Evolutionary conservation across 441 rosid genomes (phyloP).

Genomic region (Biscutella laevigata): DNA sequence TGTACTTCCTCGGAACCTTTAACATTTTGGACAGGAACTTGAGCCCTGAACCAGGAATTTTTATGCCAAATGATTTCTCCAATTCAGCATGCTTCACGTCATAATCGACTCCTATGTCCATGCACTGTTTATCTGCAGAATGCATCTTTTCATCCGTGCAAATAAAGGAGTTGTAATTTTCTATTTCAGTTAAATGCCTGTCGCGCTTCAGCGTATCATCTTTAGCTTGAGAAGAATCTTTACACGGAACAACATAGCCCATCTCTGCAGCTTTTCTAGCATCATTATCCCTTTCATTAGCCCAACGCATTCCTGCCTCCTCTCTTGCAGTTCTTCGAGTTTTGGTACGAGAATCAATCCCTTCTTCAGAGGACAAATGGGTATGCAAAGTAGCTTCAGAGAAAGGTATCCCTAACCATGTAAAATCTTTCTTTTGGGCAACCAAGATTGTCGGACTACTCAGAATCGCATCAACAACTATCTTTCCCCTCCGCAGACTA

Average conservation of each 20-base stretch:
- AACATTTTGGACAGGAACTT: constrained; percentile 59
- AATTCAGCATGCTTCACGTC: constrained; percentile 83
- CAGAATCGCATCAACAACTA: constrained; percentile 84
- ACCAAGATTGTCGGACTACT: constrained; percentile 63
- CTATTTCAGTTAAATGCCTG: constrained; percentile 31
- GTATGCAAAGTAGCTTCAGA: constrained; percentile 49
- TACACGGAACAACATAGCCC: constrained; percentile 60
- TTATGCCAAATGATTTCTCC: constrained; percentile 91
- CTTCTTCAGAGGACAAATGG: constrained; percentile 80
- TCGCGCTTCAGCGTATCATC: constrained; percentile 36
- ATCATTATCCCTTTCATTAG: constrained; percentile 53
- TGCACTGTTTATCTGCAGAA: constrained; percentile 72
- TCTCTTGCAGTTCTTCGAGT: constrained; percentile 77
- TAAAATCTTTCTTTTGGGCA: constrained; percentile 81
- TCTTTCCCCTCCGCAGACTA: constrained; percentile 82
- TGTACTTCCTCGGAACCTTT: constrained; percentile 48
- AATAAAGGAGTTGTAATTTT: constrained; percentile 39
- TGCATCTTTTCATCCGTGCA: constrained; percentile 77
- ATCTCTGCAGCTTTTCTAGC: constrained; percentile 77
- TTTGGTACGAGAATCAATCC: constrained; percentile 90
- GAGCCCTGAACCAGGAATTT: constrained; percentile 74
- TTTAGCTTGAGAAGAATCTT: constrained; percentile 32
- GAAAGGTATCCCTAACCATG: constrained; percentile 86
- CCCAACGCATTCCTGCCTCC: constrained; percentile 58
- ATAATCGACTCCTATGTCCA: constrained; percentile 78